A percentile compares a stretch with the other conserved stretches of the same genome.
phyloP scores from a whole-genome alignment of 306 rosid genomes.

The Malus orientalis region DNA sequence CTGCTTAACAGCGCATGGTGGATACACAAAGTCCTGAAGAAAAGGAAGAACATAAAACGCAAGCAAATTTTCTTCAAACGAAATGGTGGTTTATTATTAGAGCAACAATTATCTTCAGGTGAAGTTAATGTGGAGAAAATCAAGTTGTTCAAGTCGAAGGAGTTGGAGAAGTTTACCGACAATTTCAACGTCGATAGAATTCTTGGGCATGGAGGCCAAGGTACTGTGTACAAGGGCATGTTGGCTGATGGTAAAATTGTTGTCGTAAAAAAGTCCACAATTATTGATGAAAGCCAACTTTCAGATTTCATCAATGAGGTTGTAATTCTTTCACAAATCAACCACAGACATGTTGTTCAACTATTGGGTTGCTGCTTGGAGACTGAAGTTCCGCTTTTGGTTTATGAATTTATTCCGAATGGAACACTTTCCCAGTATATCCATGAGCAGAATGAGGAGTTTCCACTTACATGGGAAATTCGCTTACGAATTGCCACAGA shows the following conservation, averaged over 20 bases:
- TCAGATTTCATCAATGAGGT: background rate
- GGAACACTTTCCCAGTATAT: conserved; percentile 10
- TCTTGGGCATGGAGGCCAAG: conserved; percentile 21
- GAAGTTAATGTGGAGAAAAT: conserved; percentile 5
- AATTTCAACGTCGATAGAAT: conserved; percentile 7
- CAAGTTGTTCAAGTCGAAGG: conserved; percentile 8
- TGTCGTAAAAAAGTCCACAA: conserved; percentile 5
- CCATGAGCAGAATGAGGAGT: background rate
- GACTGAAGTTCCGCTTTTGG: conserved; percentile 20
- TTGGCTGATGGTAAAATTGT: conserved; percentile 4
- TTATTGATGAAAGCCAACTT: background rate
- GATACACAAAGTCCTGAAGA: background rate
- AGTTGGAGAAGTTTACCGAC: conserved; percentile 14
- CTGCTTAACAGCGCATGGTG: background rate
- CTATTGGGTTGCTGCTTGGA: conserved; percentile 12
- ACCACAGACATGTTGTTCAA: conserved; percentile 8
- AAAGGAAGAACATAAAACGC: background rate
- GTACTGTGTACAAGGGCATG: conserved; percentile 15
- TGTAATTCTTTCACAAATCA: conserved; percentile 16
- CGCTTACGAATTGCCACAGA: conserved; percentile 9
- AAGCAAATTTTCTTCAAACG: background rate
- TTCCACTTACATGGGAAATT: conserved; percentile 18
- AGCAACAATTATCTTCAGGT: background rate
- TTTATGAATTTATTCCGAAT: conserved; percentile 18
- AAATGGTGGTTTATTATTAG: background rate